These are phyloP conservation scores for Triticum turgidum DNA, from an alignment of 176 grass and related monocot species.

Conservation along the genomic window DNA sequence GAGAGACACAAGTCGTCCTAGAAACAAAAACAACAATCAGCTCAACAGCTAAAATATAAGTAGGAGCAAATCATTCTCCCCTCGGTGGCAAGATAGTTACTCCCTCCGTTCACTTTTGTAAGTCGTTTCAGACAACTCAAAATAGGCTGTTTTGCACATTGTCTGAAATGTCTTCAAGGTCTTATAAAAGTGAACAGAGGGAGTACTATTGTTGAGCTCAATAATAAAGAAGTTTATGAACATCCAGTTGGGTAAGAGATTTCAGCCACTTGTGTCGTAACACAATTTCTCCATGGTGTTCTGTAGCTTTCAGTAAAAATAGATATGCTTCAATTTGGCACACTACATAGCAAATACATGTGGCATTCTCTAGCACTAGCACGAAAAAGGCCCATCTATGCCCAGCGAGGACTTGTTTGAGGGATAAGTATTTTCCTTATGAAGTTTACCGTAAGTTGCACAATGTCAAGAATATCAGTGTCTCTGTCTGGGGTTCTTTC, in stretches of 20 bases:
- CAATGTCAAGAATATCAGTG: neutral
- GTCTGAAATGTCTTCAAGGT: no score
- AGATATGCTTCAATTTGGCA: neutral
- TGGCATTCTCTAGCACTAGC: neutral
- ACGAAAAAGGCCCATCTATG: neutral
- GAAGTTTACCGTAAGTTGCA: neutral
- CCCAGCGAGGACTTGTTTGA: slow-evolving; percentile 6
- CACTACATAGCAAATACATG: neutral
- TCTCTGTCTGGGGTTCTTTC: neutral
- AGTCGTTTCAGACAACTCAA: no score
- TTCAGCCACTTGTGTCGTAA: neutral
- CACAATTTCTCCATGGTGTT: neutral
- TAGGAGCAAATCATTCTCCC: neutral
- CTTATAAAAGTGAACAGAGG: no score
- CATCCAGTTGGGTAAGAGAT: neutral
- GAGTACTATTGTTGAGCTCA: neutral
- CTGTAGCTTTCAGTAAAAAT: neutral
- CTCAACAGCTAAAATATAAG: neutral
- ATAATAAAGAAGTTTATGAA: neutral
- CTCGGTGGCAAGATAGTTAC: neutral
- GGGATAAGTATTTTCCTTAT: neutral
- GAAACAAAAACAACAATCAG: slow-evolving; percentile 24
- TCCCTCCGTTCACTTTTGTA: no score
- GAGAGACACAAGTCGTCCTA: slow-evolving; percentile 68
- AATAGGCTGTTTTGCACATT: no score